Evolutionary conservation across 257 asterid genomes (phyloP), one percentile per base, ranked within the genome.

Genomic region (Salvia hispanica): DNA sequence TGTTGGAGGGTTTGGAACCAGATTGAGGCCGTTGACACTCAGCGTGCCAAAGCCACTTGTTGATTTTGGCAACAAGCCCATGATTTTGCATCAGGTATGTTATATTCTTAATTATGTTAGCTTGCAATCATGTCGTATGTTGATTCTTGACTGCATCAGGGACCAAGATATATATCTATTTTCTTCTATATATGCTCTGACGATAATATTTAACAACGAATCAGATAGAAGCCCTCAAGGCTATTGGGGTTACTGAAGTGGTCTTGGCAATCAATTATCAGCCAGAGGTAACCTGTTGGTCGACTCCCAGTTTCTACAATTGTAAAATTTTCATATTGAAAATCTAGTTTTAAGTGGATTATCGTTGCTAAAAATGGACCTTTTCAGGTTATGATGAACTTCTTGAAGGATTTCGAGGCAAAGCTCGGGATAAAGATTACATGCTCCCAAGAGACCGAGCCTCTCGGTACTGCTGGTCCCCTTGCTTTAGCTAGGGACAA

Each of bases 21-120:
- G 98, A 64, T 74, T 92, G 90, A 89, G 98, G 88, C 98, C 98
- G 9, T 66, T 92, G 76, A 92, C 98, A 15, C 77, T 89, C 53
- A 92, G 95, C 67, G 79, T 89, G 71, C 98, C 96, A 10, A 92
- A 92, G 84, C 98, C 98, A 6, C 92, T 91, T 10, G 98, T 91
- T 75, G 98, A 91, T 46, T 91, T 91, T 78, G 96, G 90, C 53
- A 91, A 91, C 86, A 92, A 92, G 81, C 98, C 98, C 72, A 92
- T 92, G 98, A 92, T 92, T 73, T 79, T 92, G 94, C 98, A 92
- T 84, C 98, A 91, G 98, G 98, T 91, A 80, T 10, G 43, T 70
- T 48, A 57, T 14, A 39, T 44, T 42, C 10, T 18, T 2, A 39
- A 14, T 62, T 11, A 50, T 28, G 40, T 61, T 67, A 15, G 36